Evolutionary conservation across 169 alveolate species (phyloP).

Genomic region (Hepatocystis sp.): DNA sequence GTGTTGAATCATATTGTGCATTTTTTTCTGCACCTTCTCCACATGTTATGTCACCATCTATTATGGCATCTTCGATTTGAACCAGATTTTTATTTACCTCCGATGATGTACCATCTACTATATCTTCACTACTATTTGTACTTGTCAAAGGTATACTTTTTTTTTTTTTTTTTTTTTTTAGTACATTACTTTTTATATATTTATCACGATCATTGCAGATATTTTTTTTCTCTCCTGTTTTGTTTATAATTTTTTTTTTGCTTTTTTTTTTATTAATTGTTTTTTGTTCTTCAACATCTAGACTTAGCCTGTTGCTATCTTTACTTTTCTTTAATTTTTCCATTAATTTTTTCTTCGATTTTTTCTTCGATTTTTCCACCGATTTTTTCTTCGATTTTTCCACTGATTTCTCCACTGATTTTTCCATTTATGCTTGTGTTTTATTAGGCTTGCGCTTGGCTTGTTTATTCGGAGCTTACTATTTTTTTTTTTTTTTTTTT

Average conservation of each 20-base stretch:
- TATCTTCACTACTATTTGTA: not conserved
- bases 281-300: not conserved
- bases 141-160: not conserved
- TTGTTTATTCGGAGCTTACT: too few species aligned
- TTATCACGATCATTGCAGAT: not conserved
- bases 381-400: too few species aligned
- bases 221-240: not conserved
- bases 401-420: too few species aligned
- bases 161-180: constrained; percentile 2
- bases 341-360: not conserved
- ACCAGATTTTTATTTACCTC: too few species aligned
- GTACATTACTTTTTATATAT: not conserved
- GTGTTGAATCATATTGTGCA: constrained; percentile 1
- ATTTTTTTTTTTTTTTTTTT: too few species aligned
- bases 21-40: not conserved
- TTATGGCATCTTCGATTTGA: too few species aligned
- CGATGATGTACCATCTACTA: too few species aligned
- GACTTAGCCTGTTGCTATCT: not conserved
- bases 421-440: too few species aligned
- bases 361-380: too few species aligned
- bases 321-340: not conserved
- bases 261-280: not conserved
- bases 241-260: not conserved
- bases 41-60: too few species aligned
- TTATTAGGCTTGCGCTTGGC: too few species aligned